Evolutionary conservation across 2,329 filamentous ascomycete genomes (phyloP), one percentile per base, ranked within the genome.

Genomic region (Diplodia intermedia): DNA sequence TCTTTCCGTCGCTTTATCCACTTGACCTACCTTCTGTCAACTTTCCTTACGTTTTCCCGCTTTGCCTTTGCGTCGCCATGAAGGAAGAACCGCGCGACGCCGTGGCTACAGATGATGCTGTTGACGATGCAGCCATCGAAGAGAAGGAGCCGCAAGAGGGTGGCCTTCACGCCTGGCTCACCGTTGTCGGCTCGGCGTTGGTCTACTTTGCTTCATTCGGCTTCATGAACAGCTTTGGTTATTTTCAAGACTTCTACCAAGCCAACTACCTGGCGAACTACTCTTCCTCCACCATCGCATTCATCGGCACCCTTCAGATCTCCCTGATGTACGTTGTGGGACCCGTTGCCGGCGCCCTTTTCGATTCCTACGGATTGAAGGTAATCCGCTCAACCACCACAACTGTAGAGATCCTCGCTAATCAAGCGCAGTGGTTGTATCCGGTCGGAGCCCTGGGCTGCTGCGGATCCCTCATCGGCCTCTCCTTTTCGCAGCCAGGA

Each of bases 231-330:
- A 50, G 72, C 15, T 77, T 75, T 65, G 75, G 76, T 36, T 71
- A 77, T 26, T 77, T 78, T 57, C 77, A 78, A 55, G 75, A 78
- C 23, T 76, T 75, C 65, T 79, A 79, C 65, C 73, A 65, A 49
- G 72, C 70, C 14, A 74, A 75, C 56, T 71, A 73, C 1, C 71
- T 66, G 15, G 14, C 65, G 14, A 40, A 57, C 36, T 49, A 31
- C 23, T 47, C 60, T 5, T 47, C 60, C 11, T 62, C 60, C 20
- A 62, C 60, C 0, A 62, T 62, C 26, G 43, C 60, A n/a, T 62
- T 62, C 18, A 62, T 62, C n/a, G 60, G 60, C 29, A 62, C 60
- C 26, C 15, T 62, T 11, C 60, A 62, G 60, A 62, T 47, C 29
- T 36, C 60, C 15, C 31, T 62, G 1, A 62, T 62, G 60, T 62